phyloP scores from a whole-genome alignment of 2,329 filamentous ascomycete genomes.

The Monosporascus sp. region DNA sequence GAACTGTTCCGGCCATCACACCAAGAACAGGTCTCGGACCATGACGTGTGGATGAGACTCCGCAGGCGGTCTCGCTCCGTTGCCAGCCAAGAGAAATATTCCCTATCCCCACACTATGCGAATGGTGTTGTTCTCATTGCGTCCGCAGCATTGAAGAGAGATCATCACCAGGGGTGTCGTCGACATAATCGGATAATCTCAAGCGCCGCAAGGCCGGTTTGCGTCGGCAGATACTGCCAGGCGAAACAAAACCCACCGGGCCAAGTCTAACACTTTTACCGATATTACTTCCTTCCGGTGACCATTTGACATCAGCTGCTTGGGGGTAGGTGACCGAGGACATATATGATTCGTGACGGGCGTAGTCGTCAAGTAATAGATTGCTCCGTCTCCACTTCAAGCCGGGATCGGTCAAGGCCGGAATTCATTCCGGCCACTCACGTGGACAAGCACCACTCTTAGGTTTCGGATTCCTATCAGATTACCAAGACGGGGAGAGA shows the following conservation, averaged over 20 bases:
- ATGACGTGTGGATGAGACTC: background rate
- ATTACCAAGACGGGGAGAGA: background rate
- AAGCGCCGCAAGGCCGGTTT: background rate
- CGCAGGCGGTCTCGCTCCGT: background rate
- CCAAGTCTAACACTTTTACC: background rate
- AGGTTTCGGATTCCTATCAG: too few relatives aligned
- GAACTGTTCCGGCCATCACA: slow-evolving; percentile 27
- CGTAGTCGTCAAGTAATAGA: slow-evolving; percentile 1
- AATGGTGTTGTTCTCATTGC: background rate
- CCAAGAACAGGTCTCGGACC: slow-evolving; percentile 12
- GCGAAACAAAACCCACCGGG: background rate
- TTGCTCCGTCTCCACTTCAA: slow-evolving; percentile 2
- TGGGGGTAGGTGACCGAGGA: background rate
- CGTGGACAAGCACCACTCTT: slow-evolving; percentile 2
- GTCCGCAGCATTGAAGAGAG: background rate
- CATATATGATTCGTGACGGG: background rate
- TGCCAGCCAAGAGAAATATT: background rate
- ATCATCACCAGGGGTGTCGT: background rate
- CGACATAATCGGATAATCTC: background rate
- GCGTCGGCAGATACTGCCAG: background rate
- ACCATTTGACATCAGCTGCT: background rate
- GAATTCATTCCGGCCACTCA: slow-evolving; percentile 18
- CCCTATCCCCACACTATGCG: background rate
- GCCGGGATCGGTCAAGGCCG: slow-evolving; percentile 15
- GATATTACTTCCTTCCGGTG: background rate